Evolutionary conservation across 139 green algal genomes (phyloP), one percentile per base, ranked within the genome.

Genomic region (Coelastrella sp.): DNA sequence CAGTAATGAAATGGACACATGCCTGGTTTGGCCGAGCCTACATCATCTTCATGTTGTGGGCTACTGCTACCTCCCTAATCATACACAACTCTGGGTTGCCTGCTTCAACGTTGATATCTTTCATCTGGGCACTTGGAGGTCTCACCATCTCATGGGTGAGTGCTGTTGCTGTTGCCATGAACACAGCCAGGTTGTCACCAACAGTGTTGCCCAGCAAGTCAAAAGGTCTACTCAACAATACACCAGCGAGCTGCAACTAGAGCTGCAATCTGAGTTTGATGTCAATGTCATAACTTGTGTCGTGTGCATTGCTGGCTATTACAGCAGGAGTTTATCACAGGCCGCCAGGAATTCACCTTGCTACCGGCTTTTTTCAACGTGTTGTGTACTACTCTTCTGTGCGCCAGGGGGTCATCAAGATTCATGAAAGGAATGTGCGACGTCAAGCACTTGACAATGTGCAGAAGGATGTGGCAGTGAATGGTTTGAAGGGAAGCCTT

Each of bases 41-140:
- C 66, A 82, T 91, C 78, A 70, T 82, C 49, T 74, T 15, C 75
- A 91, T 91, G 65, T 66, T 91, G 19, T 91, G 87, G 87, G 87
- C 87, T 7, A 90, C 76, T 22, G 87, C 75, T 20, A 90, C 85
- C 11, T 86, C 76, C 5, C 35, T 90, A 9, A 15, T 90, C 35
- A 78, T 90, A 60, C 87, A 90, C 87, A 90, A 90, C 87, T 78
- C 56, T 6, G 87, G 87, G 22, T 78, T 90, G 78, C 87, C 87
- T 10, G 19, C 75, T 56, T 74, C 85, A 7, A 83, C 75, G 0
- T 73, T 90, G 20, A 90, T 90, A 74, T 59, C 15, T 15, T 90
- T 90, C 72, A 65, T 90, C 24, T 90, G 85, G 85, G 73, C 57
- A 25, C 73, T 90, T 24, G 85, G 85, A 20, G 85, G 85, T 20